Base-by-base conservation (phyloP, 495 filamentous ascomycete genomes). In the Rostrohypoxylon terebratum region DNA sequence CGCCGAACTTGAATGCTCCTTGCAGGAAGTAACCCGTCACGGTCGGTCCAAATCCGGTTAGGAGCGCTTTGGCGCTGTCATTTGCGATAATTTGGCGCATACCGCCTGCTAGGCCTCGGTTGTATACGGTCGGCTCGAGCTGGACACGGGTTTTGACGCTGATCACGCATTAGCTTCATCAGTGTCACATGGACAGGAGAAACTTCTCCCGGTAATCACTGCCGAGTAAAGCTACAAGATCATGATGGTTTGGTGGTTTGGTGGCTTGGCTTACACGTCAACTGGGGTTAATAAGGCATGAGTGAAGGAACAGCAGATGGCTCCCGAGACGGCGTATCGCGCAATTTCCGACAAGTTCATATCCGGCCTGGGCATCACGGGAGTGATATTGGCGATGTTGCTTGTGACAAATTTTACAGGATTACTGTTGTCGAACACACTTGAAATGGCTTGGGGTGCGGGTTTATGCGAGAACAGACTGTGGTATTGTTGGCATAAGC, bases 261-360 rank as follows among this genome's bases (percentile, higher is more conserved):
- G 28, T 28, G 42, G 62, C 92, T 88, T 91, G 42, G 62, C 92
- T 88, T 91, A 94, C 92, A 94, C 93, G 85, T 96, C 92, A 73
- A 94, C 90, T 69, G 93, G 93, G 63, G 92, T 94, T 74, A 93
- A 86, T 78, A 85, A 87, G 75, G 91, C 92, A 84, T 94, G 93
- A 69, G 93, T 96, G 79, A 94, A 84, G 66, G 91, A 91, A 80
- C 92, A 94, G 86, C 93, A 94, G 81, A 93, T 84, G 63, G 92
- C 92, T 79, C 91, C 92, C 71, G 93, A 92, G 75, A 94, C 89
- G 78, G 92, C 91, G 84, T 93, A 94, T 82, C 90, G 83, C 66
- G 88, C 78, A 47, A 75, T 23, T 33, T 75, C 68, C 45, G 72
- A 71, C 16, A 71, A 0, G 31, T 23, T 59, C 68, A 68, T 71